Evolutionary conservation across 306 rosid genomes (phyloP).

Genomic region (Luffa acutangula): DNA sequence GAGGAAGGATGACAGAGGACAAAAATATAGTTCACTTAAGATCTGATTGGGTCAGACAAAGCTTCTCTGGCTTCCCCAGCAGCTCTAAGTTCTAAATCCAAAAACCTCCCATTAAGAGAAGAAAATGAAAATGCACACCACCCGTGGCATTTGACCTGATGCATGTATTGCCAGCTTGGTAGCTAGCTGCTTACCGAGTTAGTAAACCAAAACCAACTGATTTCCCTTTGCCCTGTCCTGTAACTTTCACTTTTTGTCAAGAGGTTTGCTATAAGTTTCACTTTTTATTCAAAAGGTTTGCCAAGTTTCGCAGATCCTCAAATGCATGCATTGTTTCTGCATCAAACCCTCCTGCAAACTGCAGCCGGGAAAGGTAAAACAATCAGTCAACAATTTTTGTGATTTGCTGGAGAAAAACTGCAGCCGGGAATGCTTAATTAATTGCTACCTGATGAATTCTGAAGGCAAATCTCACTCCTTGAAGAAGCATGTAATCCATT

Average conservation of each 20-base stretch:
- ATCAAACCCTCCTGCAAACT: conserved; percentile 99
- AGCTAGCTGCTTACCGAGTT: conserved; percentile 24
- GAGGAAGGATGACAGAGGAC: neutral
- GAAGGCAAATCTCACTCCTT: conserved; percentile 99
- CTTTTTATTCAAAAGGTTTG: conserved; percentile 72
- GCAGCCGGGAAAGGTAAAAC: conserved; percentile 18
- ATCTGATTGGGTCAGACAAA: neutral
- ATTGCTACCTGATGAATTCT: conserved; percentile 75
- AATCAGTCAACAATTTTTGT: neutral
- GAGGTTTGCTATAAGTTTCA: conserved; percentile 71
- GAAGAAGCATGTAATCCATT: conserved; percentile 97
- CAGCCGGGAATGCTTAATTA: neutral
- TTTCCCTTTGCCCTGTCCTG: neutral
- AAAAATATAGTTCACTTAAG: neutral
- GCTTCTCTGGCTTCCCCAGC: neutral
- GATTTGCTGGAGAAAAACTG: neutral
- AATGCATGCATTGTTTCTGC: conserved; percentile 97
- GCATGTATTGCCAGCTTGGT: neutral
- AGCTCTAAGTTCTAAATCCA: neutral
- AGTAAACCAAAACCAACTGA: conserved; percentile 20
- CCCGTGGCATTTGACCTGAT: neutral
- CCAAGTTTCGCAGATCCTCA: conserved; percentile 89
- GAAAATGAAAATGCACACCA: neutral
- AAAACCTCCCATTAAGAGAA: neutral
- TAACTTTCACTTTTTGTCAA: conserved; percentile 55